These are phyloP conservation scores for Aspergillus egyptiacus DNA, from an alignment of 495 filamentous ascomycete genomes.

Conservation along the genomic window DNA sequence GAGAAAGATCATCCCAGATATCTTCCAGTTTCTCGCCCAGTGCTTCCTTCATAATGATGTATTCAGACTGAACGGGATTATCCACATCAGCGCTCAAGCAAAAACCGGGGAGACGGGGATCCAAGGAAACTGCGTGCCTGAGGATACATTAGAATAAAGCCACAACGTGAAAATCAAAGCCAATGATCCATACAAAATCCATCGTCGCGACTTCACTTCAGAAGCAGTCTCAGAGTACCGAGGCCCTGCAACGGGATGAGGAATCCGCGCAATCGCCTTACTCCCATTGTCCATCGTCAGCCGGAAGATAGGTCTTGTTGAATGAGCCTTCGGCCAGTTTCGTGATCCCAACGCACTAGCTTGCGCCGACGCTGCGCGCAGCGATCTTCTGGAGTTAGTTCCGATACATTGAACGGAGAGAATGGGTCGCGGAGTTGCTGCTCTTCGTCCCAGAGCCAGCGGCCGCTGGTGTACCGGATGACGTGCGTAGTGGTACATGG, in stretches of 20 bases:
- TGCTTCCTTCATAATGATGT: slow-evolving; percentile 39
- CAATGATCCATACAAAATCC: slow-evolving; percentile 26
- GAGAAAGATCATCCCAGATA: slow-evolving; percentile 23
- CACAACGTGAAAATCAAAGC: neutral
- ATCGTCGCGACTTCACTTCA: slow-evolving; percentile 42
- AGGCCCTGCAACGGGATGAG: slow-evolving; percentile 28
- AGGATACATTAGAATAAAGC: slow-evolving; percentile 10
- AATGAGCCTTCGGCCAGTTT: slow-evolving; percentile 35
- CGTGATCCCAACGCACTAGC: slow-evolving; percentile 17
- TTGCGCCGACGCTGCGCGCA: slow-evolving; percentile 11
- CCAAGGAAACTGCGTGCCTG: slow-evolving; percentile 17
- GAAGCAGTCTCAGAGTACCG: slow-evolving; percentile 26
- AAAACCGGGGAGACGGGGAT: slow-evolving; percentile 34
- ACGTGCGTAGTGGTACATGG: slow-evolving; percentile 15
- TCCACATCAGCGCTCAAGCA: slow-evolving; percentile 28
- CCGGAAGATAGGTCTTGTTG: slow-evolving; percentile 37
- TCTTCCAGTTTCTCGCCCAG: slow-evolving; percentile 19
- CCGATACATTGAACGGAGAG: slow-evolving; percentile 24
- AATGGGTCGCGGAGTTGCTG: slow-evolving; percentile 20
- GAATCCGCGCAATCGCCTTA: slow-evolving; percentile 32
- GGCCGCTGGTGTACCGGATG: slow-evolving; percentile 28
- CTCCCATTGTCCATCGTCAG: slow-evolving; percentile 30
- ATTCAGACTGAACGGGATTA: slow-evolving; percentile 32
- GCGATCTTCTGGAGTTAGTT: slow-evolving; percentile 22
- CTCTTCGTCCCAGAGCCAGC: slow-evolving; percentile 29